Conservation (phyloP, 2,329 filamentous ascomycete species). For the Endoconidiophora polonica region DNA sequence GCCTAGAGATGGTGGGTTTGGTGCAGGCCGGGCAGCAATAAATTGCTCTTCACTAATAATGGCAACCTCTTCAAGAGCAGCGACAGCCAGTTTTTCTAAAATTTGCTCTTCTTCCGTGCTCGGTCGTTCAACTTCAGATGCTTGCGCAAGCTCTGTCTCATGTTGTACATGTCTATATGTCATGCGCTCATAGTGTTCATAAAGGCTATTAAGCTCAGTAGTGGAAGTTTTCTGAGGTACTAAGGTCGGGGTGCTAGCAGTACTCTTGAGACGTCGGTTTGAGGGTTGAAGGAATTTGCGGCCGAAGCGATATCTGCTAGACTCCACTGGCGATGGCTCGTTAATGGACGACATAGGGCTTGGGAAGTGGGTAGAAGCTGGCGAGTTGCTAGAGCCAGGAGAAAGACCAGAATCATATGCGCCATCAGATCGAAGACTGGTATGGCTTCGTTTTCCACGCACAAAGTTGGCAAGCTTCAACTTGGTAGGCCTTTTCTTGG, state of each 20-base stretch:
- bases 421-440: conserved; percentile 20
- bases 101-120: conserved; percentile 12
- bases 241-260: conserved; percentile 7
- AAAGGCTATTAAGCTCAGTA: conserved; percentile 32
- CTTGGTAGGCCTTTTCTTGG: conserved; percentile 29
- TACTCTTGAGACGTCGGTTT: conserved; percentile 3
- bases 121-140: conserved; percentile 10
- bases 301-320: conserved; percentile 9
- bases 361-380: conserved; percentile 26
- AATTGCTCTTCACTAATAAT: conserved; percentile 5
- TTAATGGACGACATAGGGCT: conserved; percentile 15
- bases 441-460: conserved; percentile 17
- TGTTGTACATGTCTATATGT: conserved; percentile 29
- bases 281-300: conserved; percentile 10
- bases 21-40: conserved; percentile 1
- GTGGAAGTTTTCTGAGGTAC: conserved; percentile 16
- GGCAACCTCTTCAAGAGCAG: conserved; percentile 7
- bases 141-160: conserved; percentile 15
- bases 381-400: conserved; percentile 23
- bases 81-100: conserved; percentile 6
- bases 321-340: conserved; percentile 3
- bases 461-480: conserved; percentile 28
- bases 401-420: conserved; percentile 22
- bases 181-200: conserved; percentile 42
- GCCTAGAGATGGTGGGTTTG: not conserved